A percentile compares a stretch with the other conserved stretches of the same genome.
Conservation (phyloP, 768 basidiomycete species). For the Amanita muscaria region DNA sequence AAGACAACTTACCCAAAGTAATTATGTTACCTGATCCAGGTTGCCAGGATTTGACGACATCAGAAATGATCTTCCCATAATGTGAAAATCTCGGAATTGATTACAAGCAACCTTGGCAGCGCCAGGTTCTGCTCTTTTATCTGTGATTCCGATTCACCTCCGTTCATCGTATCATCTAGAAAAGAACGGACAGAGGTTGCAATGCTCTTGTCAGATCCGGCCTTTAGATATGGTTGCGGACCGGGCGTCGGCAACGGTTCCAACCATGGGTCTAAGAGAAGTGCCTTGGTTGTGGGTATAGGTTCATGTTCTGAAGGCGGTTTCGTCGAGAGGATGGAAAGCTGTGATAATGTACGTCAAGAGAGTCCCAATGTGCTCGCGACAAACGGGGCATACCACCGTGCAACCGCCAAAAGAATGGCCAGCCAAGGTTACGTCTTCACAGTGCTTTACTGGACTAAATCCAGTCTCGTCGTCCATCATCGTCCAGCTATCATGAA, state of each 20-base stretch:
- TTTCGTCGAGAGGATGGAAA: slow-evolving; percentile 45
- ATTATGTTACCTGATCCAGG: slow-evolving; percentile 32
- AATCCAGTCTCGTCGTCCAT: slow-evolving; percentile 14
- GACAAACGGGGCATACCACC: slow-evolving; percentile 22
- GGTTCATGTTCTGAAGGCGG: slow-evolving; percentile 30
- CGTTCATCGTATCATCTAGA: slow-evolving; percentile 5
- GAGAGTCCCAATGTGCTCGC: not conserved
- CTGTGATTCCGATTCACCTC: slow-evolving; percentile 4
- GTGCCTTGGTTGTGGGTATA: slow-evolving; percentile 47
- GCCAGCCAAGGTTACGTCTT: slow-evolving; percentile 32
- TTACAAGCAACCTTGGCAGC: slow-evolving; percentile 43
- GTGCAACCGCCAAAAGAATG: slow-evolving; percentile 43
- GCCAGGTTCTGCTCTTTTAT: slow-evolving; percentile 1
- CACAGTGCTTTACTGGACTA: slow-evolving; percentile 22
- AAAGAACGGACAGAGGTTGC: slow-evolving; percentile 2
- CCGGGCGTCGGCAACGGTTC: slow-evolving; percentile 63
- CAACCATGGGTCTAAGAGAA: slow-evolving; percentile 80
- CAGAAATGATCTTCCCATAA: slow-evolving; percentile 72
- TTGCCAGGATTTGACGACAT: slow-evolving; percentile 49
- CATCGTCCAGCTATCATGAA: slow-evolving; percentile 34
- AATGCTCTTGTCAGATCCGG: not conserved
- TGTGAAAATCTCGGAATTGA: slow-evolving; percentile 74
- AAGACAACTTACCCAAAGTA: slow-evolving; percentile 35
- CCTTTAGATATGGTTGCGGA: slow-evolving; percentile 26
- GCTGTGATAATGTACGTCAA: slow-evolving; percentile 23